Evolutionary conservation across 345 rosid species (phyloP).

Genomic region (Brassica incana): DNA sequence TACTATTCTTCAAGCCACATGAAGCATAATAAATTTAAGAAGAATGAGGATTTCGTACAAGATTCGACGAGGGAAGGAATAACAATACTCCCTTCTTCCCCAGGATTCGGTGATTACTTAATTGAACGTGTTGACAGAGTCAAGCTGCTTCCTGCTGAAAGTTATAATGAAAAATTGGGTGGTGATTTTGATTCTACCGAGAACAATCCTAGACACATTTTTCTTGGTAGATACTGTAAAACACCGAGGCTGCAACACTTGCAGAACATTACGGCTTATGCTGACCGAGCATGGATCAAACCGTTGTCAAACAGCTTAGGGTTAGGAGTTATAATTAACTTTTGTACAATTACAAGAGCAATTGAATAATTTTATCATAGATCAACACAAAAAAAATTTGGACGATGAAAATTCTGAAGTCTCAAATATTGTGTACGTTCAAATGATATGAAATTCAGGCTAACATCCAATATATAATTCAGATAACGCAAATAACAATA

Average conservation of each 20-base stretch:
- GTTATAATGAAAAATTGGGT: slow-evolving; percentile 54
- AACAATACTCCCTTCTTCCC: slow-evolving; percentile 65
- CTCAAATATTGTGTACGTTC: too few relatives aligned
- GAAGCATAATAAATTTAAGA: slow-evolving; percentile 54
- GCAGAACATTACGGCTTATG: neutral
- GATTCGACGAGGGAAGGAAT: slow-evolving; percentile 69
- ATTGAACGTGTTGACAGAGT: slow-evolving; percentile 66
- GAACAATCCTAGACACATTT: slow-evolving; percentile 35
- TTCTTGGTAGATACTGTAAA: slow-evolving; percentile 18
- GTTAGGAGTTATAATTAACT: slow-evolving; percentile 11
- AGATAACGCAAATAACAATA: too few relatives aligned
- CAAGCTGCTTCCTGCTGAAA: slow-evolving; percentile 55
- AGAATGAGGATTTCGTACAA: slow-evolving; percentile 74
- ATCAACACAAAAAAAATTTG: too few relatives aligned
- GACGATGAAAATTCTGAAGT: too few relatives aligned
- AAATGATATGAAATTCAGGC: too few relatives aligned
- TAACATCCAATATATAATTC: too few relatives aligned
- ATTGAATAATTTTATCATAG: too few relatives aligned
- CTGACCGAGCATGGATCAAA: neutral
- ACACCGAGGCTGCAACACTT: neutral
- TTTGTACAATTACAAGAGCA: slow-evolving; percentile 10
- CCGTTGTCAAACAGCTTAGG: neutral
- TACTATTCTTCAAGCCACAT: slow-evolving; percentile 77
- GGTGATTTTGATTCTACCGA: slow-evolving; percentile 67
- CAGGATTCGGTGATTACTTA: slow-evolving; percentile 72